Evolutionary conservation across 345 rosid genomes (phyloP).

Genomic region (Hibiscus mutabilis): DNA sequence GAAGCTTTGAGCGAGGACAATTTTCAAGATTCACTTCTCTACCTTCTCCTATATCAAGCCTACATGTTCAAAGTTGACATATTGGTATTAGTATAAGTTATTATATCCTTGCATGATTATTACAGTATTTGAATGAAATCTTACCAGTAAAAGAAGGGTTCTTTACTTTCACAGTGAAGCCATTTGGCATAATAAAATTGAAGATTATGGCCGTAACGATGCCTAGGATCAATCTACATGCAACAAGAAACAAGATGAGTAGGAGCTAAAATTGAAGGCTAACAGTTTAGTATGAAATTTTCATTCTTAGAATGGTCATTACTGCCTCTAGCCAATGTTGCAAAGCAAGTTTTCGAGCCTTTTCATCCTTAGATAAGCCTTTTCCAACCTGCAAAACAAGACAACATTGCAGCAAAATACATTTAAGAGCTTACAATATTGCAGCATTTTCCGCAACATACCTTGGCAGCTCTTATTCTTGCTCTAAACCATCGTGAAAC

Average conservation of each 20-base stretch:
- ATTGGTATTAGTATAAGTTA: no score
- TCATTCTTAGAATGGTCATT: conserved; percentile 29
- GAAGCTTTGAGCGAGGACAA: conserved; percentile 69
- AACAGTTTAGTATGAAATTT: no score
- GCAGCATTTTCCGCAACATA: no score
- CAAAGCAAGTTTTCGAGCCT: conserved; percentile 79
- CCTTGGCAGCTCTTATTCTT: conserved; percentile 86
- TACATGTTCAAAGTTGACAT: conserved; percentile 18
- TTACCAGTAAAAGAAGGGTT: conserved; percentile 92
- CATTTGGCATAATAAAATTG: conserved; percentile 78
- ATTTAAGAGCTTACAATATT: no score
- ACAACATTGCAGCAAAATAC: background rate
- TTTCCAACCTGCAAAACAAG: conserved; percentile 61
- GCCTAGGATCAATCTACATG: conserved; percentile 84
- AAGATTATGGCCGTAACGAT: conserved; percentile 94
- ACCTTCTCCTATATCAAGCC: conserved; percentile 96
- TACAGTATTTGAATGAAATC: conserved; percentile 9
- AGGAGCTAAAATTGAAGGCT: no score
- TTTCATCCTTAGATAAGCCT: conserved; percentile 78
- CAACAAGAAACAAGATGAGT: conserved; percentile 5
- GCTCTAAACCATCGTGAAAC: conserved; percentile 93
- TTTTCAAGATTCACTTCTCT: conserved; percentile 60
- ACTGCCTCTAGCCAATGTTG: conserved; percentile 99
- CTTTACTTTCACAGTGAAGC: conserved; percentile 80
- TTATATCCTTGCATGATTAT: no score